These are phyloP conservation scores for Phanerodontia chrysosporium DNA, from an alignment of 768 basidiomycete genomes.

Conservation along the genomic window DNA sequence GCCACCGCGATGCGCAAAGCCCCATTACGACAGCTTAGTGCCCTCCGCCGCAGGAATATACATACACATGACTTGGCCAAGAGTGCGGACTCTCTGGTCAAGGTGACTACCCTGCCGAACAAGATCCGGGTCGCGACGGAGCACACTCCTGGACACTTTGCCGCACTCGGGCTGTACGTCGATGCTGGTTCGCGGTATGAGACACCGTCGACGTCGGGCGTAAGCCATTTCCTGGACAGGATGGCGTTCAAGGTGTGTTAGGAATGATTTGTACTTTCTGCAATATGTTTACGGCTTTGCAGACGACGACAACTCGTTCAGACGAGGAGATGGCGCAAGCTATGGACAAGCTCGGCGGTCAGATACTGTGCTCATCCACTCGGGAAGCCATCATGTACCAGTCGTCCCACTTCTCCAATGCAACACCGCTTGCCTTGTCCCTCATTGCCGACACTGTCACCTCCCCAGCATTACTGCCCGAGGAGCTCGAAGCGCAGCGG, in stretches of 20 bases:
- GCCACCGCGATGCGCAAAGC: constrained; percentile 2
- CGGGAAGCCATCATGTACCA: constrained; percentile 98
- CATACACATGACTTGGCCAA: constrained; percentile 1
- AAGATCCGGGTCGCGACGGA: constrained; percentile 91
- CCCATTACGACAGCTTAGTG: constrained; percentile 1
- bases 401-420: constrained; percentile 86
- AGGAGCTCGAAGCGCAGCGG: constrained; percentile 80
- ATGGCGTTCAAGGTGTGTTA: constrained; percentile 92
- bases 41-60: neutral
- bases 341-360: constrained; percentile 83
- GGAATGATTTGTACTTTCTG: neutral
- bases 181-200: constrained; percentile 95
- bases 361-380: constrained; percentile 87
- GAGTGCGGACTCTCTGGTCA: constrained; percentile 24
- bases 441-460: constrained; percentile 90
- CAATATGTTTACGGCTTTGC: neutral
- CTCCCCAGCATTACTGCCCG: constrained; percentile 66
- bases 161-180: constrained; percentile 88
- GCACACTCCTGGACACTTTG: constrained; percentile 88
- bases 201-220: constrained; percentile 63
- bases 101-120: constrained; percentile 85
- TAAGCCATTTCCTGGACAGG: constrained; percentile 89
- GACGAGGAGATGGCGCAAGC: constrained; percentile 76
- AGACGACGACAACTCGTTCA: constrained; percentile 75
- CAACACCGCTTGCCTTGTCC: constrained; percentile 76